Conservation (phyloP, 73 alveolate genomes). For the Blepharisma japonicum region DNA sequence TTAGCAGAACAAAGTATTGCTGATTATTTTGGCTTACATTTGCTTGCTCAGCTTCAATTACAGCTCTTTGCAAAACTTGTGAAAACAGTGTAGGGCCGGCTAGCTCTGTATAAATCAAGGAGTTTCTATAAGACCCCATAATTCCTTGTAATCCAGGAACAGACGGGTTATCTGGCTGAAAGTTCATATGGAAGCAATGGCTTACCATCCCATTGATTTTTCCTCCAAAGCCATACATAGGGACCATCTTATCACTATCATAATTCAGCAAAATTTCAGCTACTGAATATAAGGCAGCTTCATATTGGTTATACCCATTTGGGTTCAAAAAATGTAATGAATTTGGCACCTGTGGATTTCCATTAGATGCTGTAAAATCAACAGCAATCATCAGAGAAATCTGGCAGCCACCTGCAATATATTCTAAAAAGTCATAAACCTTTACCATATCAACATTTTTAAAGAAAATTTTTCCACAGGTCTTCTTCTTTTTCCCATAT, state of each 20-base stretch:
- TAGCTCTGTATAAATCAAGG: conserved; percentile 44
- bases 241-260: conserved; percentile 85
- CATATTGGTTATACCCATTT: conserved; percentile 75
- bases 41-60: conserved; percentile 37
- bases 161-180: conserved; percentile 65
- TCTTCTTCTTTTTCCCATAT: conserved; percentile 4
- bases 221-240: conserved; percentile 97
- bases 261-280: conserved; percentile 77
- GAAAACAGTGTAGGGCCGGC: conserved; percentile 82
- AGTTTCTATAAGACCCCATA: conserved; percentile 50
- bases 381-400: conserved; percentile 79
- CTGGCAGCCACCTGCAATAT: conserved; percentile 76
- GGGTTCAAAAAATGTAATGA: conserved; percentile 78
- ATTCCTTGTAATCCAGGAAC: conserved; percentile 71
- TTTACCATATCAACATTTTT: conserved; percentile 36
- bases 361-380: conserved; percentile 92
- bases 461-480: conserved; percentile 37
- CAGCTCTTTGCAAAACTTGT: conserved; percentile 45
- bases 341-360: conserved; percentile 45
- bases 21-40: conserved; percentile 37
- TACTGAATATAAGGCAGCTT: conserved; percentile 70
- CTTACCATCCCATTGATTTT: conserved; percentile 46
- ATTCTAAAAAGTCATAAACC: conserved; percentile 70
- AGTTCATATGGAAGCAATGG: conserved; percentile 87
- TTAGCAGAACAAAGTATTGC: conserved; percentile 68